phyloP scores from a whole-genome alignment of 192 early-diverging fungal genomes.

The Backusella tarrabulga region DNA sequence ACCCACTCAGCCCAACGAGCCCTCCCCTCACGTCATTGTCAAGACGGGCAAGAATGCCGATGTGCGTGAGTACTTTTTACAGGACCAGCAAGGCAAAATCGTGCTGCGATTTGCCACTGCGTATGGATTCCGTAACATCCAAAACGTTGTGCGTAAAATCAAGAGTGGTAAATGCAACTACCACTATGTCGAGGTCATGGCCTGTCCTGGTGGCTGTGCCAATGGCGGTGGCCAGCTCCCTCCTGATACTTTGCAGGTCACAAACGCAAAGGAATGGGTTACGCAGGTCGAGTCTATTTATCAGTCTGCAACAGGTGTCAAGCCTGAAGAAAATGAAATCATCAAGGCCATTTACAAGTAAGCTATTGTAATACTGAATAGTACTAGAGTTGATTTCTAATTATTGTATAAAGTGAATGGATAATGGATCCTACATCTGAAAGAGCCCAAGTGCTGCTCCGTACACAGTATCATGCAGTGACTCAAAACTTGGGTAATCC shows the following conservation, averaged over 20 bases:
- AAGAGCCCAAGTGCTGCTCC: constrained; percentile 60
- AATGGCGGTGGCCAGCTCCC: constrained; percentile 97
- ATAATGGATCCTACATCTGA: constrained; percentile 69
- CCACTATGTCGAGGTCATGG: constrained; percentile 96
- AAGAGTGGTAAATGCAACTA: constrained; percentile 74
- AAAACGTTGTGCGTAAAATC: constrained; percentile 96
- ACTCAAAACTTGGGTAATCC: constrained; percentile 69
- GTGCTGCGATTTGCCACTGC: constrained; percentile 80
- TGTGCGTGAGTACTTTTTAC: constrained; percentile 67
- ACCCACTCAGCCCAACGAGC: constrained; percentile 49
- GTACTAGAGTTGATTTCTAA: not conserved
- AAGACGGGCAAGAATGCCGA: constrained; percentile 82
- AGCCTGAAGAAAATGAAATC: constrained; percentile 65
- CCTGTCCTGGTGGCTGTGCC: constrained; percentile 95
- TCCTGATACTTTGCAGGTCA: constrained; percentile 38
- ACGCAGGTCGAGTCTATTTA: constrained; percentile 67
- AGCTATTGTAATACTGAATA: not conserved
- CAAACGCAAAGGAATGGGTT: constrained; percentile 73
- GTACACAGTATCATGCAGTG: constrained; percentile 87
- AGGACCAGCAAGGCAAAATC: constrained; percentile 44
- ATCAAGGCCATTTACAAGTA: constrained; percentile 64
- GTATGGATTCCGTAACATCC: constrained; percentile 97
- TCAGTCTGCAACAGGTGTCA: constrained; percentile 44
- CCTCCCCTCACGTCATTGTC: constrained; percentile 48
- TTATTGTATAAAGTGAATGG: constrained; percentile 68